phyloP scores from a whole-genome alignment of 2,329 filamentous ascomycete species.

The Pestalotiopsis sp. region DNA sequence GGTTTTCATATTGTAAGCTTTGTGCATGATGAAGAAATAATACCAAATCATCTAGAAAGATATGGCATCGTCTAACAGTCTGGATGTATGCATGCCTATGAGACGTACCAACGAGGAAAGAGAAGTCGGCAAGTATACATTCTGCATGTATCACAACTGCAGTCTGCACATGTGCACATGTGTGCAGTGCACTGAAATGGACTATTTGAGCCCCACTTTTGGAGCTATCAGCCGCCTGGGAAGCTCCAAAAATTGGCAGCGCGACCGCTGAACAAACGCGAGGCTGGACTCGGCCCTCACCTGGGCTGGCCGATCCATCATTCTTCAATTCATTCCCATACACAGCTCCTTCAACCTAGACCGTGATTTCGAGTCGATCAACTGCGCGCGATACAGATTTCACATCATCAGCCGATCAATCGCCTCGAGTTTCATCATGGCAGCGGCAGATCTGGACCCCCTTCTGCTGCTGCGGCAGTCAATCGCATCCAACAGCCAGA shows the following conservation, averaged over 20 bases:
- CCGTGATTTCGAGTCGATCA: background rate
- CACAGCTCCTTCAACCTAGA: background rate
- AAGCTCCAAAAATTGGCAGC: slow-evolving; percentile 3
- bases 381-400: background rate
- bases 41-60: background rate
- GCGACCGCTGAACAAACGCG: background rate
- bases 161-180: too few relatives aligned
- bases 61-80: background rate
- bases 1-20: background rate
- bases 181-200: background rate
- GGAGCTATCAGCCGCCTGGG: slow-evolving; percentile 6
- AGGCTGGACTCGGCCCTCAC: background rate
- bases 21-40: background rate
- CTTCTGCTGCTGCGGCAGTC: slow-evolving; percentile 81
- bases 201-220: background rate
- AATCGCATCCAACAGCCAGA: slow-evolving; percentile 69
- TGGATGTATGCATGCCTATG: background rate
- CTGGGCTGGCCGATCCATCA: background rate
- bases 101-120: background rate
- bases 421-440: slow-evolving; percentile 44
- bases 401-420: background rate
- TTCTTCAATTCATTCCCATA: background rate
- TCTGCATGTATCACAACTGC: too few relatives aligned
- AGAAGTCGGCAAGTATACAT: background rate
- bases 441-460: slow-evolving; percentile 67